Evolutionary conservation across 306 rosid species (phyloP).

Genomic region (Biancaea sappan): DNA sequence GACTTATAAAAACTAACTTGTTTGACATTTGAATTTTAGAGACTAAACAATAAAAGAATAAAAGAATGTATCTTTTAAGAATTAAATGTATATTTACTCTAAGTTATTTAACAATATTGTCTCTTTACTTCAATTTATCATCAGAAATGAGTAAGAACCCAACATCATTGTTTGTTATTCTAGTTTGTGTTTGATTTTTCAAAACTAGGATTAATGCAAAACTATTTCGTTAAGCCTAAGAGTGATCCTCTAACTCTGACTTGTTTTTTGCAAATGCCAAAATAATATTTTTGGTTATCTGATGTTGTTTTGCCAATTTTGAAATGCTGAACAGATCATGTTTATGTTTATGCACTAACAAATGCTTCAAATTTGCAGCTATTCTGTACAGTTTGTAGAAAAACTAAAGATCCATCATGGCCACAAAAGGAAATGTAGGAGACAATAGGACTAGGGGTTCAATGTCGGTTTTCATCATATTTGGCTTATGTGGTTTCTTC

Average conservation of each 20-base stretch:
- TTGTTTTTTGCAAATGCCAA: neutral
- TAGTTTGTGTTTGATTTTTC: neutral
- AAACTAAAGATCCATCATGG: slow-evolving; percentile 55
- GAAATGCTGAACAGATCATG: neutral
- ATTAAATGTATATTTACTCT: too few relatives aligned
- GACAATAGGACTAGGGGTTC: slow-evolving; percentile 59
- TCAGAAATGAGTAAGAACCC: neutral
- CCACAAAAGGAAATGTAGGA: slow-evolving; percentile 69
- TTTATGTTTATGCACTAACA: slow-evolving; percentile 8
- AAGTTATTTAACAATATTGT: neutral
- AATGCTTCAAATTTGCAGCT: slow-evolving; percentile 22
- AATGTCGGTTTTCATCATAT: slow-evolving; percentile 52
- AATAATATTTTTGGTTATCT: neutral
- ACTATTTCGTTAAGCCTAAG: neutral
- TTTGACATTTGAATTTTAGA: too few relatives aligned
- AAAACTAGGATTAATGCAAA: neutral
- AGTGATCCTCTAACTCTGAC: neutral
- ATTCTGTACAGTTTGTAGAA: slow-evolving; percentile 9
- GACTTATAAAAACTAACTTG: too few relatives aligned
- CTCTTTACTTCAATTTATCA: neutral
- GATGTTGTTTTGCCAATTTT: neutral
- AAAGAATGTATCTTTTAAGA: too few relatives aligned
- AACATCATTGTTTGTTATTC: neutral
- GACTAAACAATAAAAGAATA: too few relatives aligned
- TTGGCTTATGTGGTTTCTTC: slow-evolving; percentile 79